These are phyloP conservation scores for Saitozyma podzolica DNA, from an alignment of 768 basidiomycete genomes.

Conservation along the genomic window DNA sequence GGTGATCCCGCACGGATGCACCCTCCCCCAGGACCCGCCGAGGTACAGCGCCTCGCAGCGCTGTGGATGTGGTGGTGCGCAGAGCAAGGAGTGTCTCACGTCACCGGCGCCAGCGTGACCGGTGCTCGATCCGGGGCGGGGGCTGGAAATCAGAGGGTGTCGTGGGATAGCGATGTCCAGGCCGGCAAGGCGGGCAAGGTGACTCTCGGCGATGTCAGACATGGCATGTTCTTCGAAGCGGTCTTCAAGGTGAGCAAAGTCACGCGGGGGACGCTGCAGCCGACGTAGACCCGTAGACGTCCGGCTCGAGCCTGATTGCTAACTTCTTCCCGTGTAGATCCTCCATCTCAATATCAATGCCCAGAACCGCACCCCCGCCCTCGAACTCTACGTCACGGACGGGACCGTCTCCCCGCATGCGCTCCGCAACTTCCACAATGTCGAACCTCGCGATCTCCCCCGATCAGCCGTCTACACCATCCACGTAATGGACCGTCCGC, in stretches of 20 bases:
- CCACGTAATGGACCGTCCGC: constrained; percentile 21
- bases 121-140: neutral
- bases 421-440: constrained; percentile 30
- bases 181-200: constrained; percentile 4
- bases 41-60: constrained; percentile 23
- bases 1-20: constrained; percentile 8
- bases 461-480: constrained; percentile 18
- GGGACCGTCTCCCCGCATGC: constrained; percentile 20
- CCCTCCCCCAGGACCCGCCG: constrained; percentile 10
- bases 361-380: constrained; percentile 3
- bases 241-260: constrained; percentile 32
- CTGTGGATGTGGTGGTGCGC: constrained; percentile 23
- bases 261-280: too few relatives aligned
- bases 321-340: constrained; percentile 18
- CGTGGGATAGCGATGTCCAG: neutral
- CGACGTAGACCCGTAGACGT: too few relatives aligned
- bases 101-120: constrained; percentile 1
- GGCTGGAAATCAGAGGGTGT: neutral
- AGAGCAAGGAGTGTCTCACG: neutral
- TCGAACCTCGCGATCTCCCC: constrained; percentile 17
- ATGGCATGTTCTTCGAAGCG: constrained; percentile 20
- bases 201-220: constrained; percentile 9
- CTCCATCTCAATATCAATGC: constrained; percentile 16
- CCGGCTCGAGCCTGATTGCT: neutral
- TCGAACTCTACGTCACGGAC: constrained; percentile 41